Evolutionary conservation across 768 basidiomycete genomes (phyloP).

Genomic region (Phallus indusiatus): DNA sequence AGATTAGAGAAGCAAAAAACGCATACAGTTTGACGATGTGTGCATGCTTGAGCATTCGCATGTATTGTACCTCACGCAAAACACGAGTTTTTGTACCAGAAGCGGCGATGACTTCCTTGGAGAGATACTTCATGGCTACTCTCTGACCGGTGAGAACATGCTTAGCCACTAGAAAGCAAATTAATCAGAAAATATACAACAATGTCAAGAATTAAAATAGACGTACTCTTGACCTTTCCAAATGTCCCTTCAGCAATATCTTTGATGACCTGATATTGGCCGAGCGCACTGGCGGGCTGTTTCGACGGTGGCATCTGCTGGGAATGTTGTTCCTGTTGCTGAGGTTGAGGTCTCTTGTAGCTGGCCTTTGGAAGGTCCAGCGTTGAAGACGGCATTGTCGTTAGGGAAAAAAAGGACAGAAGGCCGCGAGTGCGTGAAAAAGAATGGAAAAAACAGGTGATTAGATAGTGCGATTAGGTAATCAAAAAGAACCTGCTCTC

Average conservation of each 20-base stretch:
- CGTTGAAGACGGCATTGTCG: neutral
- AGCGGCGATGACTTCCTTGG: slow-evolving; percentile 85
- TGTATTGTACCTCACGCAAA: slow-evolving; percentile 92
- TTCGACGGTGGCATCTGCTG: neutral
- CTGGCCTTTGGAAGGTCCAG: neutral
- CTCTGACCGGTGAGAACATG: slow-evolving; percentile 92
- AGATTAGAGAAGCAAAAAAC: slow-evolving; percentile 7
- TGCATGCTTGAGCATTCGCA: slow-evolving; percentile 86
- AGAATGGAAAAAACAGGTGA: neutral
- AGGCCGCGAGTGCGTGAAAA: neutral
- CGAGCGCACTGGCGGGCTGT: slow-evolving; percentile 58
- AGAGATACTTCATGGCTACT: slow-evolving; percentile 97
- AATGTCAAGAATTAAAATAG: neutral
- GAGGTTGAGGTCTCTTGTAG: neutral
- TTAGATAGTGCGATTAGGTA: neutral
- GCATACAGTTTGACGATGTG: slow-evolving; percentile 95
- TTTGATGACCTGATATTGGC: slow-evolving; percentile 78
- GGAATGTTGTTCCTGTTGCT: neutral
- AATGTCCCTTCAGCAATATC: slow-evolving; percentile 96
- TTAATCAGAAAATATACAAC: neutral
- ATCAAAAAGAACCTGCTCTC: neutral
- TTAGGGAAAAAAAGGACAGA: neutral
- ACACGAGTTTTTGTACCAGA: slow-evolving; percentile 90
- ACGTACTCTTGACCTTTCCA: slow-evolving; percentile 97
- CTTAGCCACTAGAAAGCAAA: slow-evolving; percentile 60